phyloP scores from a whole-genome alignment of 805 yeast species.

The Dipodascus albidus region DNA sequence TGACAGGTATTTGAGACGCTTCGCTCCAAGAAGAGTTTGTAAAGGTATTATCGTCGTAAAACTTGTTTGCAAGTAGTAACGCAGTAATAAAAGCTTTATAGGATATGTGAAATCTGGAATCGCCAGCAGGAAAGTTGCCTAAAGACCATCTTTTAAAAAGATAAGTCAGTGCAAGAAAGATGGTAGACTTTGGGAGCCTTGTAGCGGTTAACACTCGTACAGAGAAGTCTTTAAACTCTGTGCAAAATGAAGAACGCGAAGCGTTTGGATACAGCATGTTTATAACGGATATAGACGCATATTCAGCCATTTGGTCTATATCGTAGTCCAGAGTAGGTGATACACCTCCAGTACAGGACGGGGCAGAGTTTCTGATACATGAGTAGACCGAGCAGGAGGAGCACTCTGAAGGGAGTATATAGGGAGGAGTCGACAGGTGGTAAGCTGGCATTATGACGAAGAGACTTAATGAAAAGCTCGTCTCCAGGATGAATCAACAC shows the following conservation, averaged over 20 bases:
- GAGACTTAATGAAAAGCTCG: constrained; percentile 1
- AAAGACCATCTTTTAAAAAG: constrained; percentile 48
- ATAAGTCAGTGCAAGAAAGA: constrained; percentile 69
- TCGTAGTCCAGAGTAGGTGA: constrained; percentile 74
- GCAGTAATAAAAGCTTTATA: constrained; percentile 54
- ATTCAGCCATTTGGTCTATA: constrained; percentile 64
- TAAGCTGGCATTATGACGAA: not conserved
- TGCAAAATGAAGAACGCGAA: constrained; percentile 32
- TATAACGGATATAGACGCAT: constrained; percentile 60
- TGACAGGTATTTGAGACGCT: constrained; percentile 73
- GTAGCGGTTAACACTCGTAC: constrained; percentile 73
- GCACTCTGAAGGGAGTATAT: not conserved
- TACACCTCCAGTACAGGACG: constrained; percentile 52
- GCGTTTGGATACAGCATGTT: constrained; percentile 30
- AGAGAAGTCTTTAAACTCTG: constrained; percentile 46
- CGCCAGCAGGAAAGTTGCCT: constrained; percentile 25
- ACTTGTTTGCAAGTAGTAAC: constrained; percentile 79
- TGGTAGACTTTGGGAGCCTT: constrained; percentile 72
- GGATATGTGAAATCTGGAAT: constrained; percentile 23
- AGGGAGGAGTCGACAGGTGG: not conserved
- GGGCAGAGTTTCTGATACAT: constrained; percentile 1
- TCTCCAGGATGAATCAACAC: not conserved
- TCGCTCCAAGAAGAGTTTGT: constrained; percentile 92
- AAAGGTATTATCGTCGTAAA: constrained; percentile 93
- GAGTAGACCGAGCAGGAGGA: not conserved